Evolutionary conservation across 768 basidiomycete species (phyloP), one percentile per base, ranked within the genome.

Genomic region (Boletus huronensis): DNA sequence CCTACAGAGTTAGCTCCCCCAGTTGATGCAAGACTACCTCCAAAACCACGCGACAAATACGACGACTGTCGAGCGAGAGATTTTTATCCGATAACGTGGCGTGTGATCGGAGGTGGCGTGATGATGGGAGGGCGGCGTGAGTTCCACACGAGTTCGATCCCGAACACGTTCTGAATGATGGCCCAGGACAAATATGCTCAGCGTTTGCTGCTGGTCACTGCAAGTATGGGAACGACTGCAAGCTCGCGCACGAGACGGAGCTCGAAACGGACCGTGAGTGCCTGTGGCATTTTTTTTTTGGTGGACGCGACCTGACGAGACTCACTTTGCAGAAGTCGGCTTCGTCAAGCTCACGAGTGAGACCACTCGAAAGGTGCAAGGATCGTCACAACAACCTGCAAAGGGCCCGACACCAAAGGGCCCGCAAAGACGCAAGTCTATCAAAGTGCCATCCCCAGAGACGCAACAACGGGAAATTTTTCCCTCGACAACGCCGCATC

Each of bases 21-120:
- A 8, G n/a, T 34, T 2, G 49, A 52, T 2, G 54, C 55, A 19
- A 52, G 52, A 10, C 45, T 71, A 25, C 70, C 73, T 11, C 39
- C 64, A 29, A 68, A 69, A 28, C 72, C 71, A 14, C 51, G 58
- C 29, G 36, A 57, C 36, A 62, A 49, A 10, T 65, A 70, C 32
- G 76, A 77, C 40, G 74, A 75, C 31, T 72, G 65, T 57, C 69
- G 63, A 39, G 68, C 74, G 62, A 82, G 71, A 57, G 77, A 78
- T 54, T 85, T 74, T 66, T 84, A 81, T 59, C 86, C 87, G 26
- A 76, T 90, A 43, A 77, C 79, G 5, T 90, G 88, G 88, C 78
- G 88, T 40, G 87, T 90, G 13, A 85, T 90, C 48, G 86, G 88
- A 0, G 88, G 88, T 14, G 88, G 88, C 3, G 88, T 89, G n/a